phyloP scores from a whole-genome alignment of 2,329 filamentous ascomycete genomes.

The Cadophora sp. region DNA sequence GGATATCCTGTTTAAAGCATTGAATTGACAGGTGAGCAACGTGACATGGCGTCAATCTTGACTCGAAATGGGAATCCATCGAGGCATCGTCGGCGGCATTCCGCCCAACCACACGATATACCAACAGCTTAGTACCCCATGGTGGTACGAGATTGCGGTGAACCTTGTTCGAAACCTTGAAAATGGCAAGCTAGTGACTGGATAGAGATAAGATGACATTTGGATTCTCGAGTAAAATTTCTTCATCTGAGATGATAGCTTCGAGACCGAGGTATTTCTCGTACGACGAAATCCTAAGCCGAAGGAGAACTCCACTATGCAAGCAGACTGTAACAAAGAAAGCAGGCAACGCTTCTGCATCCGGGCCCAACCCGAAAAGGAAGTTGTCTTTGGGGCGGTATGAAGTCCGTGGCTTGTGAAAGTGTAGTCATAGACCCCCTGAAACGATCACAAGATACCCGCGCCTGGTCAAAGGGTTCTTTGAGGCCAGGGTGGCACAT shows the following conservation, averaged over 20 bases:
- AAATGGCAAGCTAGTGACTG: not conserved
- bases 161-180: constrained; percentile 6
- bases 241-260: not conserved
- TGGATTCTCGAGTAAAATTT: not conserved
- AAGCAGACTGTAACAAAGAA: not conserved
- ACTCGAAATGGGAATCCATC: not conserved
- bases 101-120: constrained; percentile 10
- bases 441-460: constrained; percentile 2
- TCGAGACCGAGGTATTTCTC: not conserved
- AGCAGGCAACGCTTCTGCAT: not conserved
- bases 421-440: not conserved
- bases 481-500: not conserved
- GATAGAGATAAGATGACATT: constrained; percentile 6
- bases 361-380: constrained; percentile 4
- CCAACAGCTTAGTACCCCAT: not conserved
- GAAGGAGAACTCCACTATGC: not conserved
- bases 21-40: constrained; percentile 11
- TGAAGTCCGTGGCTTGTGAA: not conserved
- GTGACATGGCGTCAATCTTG: constrained; percentile 6
- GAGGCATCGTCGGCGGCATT: not conserved
- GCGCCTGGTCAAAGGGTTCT: not conserved
- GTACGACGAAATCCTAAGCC: not conserved
- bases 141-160: not conserved
- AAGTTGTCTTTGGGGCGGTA: not conserved
- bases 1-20: constrained; percentile 3